phyloP scores from a whole-genome alignment of 495 filamentous ascomycete genomes.

The Aspergillus taichungensis region DNA sequence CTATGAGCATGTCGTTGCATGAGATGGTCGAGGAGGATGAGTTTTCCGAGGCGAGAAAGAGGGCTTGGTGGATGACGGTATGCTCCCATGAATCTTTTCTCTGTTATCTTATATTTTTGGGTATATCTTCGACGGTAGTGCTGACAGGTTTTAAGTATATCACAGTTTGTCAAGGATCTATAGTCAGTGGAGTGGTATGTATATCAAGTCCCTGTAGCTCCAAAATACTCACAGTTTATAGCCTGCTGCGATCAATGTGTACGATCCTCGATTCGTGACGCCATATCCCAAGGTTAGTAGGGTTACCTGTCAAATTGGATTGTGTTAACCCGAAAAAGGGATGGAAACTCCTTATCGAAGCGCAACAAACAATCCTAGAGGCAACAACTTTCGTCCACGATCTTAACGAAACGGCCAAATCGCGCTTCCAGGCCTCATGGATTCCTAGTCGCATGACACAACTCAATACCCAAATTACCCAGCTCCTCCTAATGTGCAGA shows the following conservation, averaged over 20 bases:
- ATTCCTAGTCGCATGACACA: slow-evolving; percentile 33
- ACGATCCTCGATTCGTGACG: slow-evolving; percentile 38
- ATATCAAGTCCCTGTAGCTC: background rate
- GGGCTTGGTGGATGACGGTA: slow-evolving; percentile 46
- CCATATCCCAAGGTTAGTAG: slow-evolving; percentile 29
- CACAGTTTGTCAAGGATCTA: slow-evolving; percentile 35
- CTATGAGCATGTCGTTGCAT: slow-evolving; percentile 35
- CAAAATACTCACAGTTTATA: slow-evolving; percentile 10
- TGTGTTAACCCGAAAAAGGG: slow-evolving; percentile 14
- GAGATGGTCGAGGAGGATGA: slow-evolving; percentile 27
- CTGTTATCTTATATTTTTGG: no score
- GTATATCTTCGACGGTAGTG: background rate
- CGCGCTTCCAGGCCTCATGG: slow-evolving; percentile 10
- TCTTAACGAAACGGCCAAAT: slow-evolving; percentile 15
- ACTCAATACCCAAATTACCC: slow-evolving; percentile 23
- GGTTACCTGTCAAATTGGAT: slow-evolving; percentile 24
- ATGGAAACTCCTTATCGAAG: slow-evolving; percentile 36
- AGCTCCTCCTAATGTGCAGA: slow-evolving; percentile 5
- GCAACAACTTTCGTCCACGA: slow-evolving; percentile 39
- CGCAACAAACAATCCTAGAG: slow-evolving; percentile 36
- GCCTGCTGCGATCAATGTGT: slow-evolving; percentile 32
- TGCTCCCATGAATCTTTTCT: no score
- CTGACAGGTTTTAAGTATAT: slow-evolving; percentile 8
- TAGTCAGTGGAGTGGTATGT: slow-evolving; percentile 39
- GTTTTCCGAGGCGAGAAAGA: slow-evolving; percentile 32